phyloP scores from a whole-genome alignment of 2,329 filamentous ascomycete genomes.

The Dactylella cylindrospora region DNA sequence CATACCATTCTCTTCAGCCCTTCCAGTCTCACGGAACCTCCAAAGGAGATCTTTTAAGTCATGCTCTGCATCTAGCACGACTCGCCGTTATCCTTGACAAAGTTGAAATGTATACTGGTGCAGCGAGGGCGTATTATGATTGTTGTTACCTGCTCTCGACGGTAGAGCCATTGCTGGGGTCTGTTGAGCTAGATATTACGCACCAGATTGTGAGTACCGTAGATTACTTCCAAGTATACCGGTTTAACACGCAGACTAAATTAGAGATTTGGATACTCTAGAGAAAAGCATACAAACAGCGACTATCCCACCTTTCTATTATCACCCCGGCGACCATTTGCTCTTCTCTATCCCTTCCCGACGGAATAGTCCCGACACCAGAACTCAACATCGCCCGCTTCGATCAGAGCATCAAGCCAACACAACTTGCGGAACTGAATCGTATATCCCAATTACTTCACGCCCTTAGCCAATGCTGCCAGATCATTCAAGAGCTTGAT shows the following conservation, averaged over 20 bases:
- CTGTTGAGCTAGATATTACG: slow-evolving; percentile 16
- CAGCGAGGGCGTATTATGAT: slow-evolving; percentile 24
- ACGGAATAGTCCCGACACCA: background rate
- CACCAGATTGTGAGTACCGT: slow-evolving; percentile 17
- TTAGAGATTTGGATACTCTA: background rate
- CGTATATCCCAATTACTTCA: slow-evolving; percentile 16
- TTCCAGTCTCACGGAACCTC: slow-evolving; percentile 1
- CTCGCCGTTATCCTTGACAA: slow-evolving; percentile 31
- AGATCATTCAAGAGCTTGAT: slow-evolving; percentile 16
- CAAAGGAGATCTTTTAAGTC: slow-evolving; percentile 18
- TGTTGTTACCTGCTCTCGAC: slow-evolving; percentile 25
- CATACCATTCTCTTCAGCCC: slow-evolving; percentile 4
- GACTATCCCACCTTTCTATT: slow-evolving; percentile 23
- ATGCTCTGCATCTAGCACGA: slow-evolving; percentile 27
- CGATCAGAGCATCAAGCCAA: background rate
- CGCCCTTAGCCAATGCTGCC: slow-evolving; percentile 15
- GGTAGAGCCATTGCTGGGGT: slow-evolving; percentile 9
- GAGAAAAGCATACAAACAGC: slow-evolving; percentile 23
- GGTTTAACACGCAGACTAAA: background rate
- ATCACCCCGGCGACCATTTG: background rate
- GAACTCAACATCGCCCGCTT: slow-evolving; percentile 7
- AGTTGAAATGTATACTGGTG: slow-evolving; percentile 21
- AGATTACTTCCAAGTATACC: background rate
- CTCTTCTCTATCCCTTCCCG: slow-evolving; percentile 5
- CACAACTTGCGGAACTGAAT: slow-evolving; percentile 13